Percentiles rank a stretch among this genome's conserved stretches.
phyloP scores from a whole-genome alignment of 176 grass and related monocot species.

The Oryza meyeriana region DNA sequence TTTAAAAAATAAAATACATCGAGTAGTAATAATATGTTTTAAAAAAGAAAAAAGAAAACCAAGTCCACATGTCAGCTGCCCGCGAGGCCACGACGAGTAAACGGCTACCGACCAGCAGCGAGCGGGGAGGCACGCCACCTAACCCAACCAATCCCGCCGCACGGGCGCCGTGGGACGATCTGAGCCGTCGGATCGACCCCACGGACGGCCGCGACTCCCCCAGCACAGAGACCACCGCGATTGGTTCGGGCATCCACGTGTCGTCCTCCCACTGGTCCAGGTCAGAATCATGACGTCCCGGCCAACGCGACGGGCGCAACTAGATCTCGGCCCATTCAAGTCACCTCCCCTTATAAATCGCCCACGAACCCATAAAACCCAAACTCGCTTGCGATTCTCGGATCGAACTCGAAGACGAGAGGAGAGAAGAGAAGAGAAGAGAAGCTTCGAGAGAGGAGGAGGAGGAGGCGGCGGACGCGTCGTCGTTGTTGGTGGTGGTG shows the following conservation, averaged over 20 bases:
- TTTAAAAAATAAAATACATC: no score
- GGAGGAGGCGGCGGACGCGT: neutral
- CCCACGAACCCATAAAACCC: neutral
- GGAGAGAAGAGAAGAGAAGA: neutral
- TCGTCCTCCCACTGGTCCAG: neutral
- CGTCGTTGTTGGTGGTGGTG: neutral
- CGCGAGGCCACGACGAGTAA: neutral
- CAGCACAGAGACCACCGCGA: slow-evolving; percentile 40
- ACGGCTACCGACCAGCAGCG: neutral
- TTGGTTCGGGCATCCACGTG: slow-evolving; percentile 37
- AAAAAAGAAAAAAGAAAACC: no score
- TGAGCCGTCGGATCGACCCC: slow-evolving; percentile 2
- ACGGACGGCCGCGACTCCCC: slow-evolving; percentile 32
- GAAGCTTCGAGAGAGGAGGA: neutral
- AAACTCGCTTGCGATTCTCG: neutral
- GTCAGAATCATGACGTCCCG: slow-evolving; percentile 40
- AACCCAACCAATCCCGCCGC: neutral
- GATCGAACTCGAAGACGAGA: neutral
- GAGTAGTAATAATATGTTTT: no score
- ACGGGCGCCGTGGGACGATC: neutral
- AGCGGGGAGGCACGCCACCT: neutral
- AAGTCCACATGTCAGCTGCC: slow-evolving; percentile 1
- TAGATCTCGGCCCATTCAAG: slow-evolving; percentile 1
- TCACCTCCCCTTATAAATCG: slow-evolving; percentile 33
- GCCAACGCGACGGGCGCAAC: slow-evolving; percentile 26